phyloP scores from a whole-genome alignment of 345 rosid genomes.

The Mangifera indica region DNA sequence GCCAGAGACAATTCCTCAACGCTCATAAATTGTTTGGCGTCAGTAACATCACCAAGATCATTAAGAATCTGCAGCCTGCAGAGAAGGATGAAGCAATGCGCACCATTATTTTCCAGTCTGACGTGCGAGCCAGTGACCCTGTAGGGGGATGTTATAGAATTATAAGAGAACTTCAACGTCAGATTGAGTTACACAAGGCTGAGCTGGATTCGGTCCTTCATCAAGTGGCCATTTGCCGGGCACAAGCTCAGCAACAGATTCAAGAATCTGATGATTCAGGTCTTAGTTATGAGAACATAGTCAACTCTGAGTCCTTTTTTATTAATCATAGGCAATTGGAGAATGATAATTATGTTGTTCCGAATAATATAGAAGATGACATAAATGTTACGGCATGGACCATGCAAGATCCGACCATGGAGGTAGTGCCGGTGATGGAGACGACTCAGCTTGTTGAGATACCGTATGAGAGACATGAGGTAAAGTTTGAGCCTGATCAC shows the following conservation, averaged over 20 bases:
- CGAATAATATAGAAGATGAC: conserved; percentile 29
- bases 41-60: conserved; percentile 83
- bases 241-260: conserved; percentile 36
- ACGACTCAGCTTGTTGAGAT: conserved; percentile 36
- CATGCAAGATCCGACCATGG: conserved; percentile 33
- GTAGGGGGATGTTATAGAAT: conserved; percentile 77
- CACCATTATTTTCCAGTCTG: conserved; percentile 81
- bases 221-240: conserved; percentile 58
- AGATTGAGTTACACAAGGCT: conserved; percentile 61
- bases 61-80: conserved; percentile 54
- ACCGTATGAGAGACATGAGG: conserved; percentile 36
- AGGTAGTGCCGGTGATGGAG: conserved; percentile 17
- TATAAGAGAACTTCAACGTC: conserved; percentile 60
- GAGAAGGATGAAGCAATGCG: conserved; percentile 85
- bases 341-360: conserved; percentile 17
- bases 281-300: conserved; percentile 21
- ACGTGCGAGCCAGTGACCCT: conserved; percentile 83
- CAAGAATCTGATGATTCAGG: conserved; percentile 34
- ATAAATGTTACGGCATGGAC: conserved; percentile 31
- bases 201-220: conserved; percentile 80
- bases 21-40: conserved; percentile 95
- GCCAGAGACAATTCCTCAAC: conserved; percentile 80
- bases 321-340: conserved; percentile 31
- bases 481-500: conserved; percentile 37
- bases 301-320: conserved; percentile 15